phyloP scores from a whole-genome alignment of 306 rosid species.

The Abrus pulchellus region DNA sequence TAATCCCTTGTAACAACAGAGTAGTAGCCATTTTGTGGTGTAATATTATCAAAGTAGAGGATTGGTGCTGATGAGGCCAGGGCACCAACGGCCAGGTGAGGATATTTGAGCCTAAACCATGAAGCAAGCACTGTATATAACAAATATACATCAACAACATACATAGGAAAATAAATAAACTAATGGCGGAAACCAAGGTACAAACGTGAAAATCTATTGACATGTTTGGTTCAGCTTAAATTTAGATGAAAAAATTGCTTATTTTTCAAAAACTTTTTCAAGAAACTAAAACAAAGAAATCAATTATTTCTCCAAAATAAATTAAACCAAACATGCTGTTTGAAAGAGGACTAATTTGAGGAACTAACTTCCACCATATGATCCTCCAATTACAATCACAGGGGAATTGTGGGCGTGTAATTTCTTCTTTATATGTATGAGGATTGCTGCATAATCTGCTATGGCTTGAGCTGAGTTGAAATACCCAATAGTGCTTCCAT shows the following conservation, averaged over 20 bases:
- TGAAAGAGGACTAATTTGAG: not conserved
- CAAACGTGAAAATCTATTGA: not conserved
- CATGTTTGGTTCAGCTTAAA: too few species aligned
- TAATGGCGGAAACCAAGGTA: not conserved
- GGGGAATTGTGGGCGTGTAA: constrained; percentile 61
- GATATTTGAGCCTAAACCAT: constrained; percentile 80
- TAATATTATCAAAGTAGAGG: constrained; percentile 64
- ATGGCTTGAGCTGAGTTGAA: constrained; percentile 81
- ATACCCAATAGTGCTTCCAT: constrained; percentile 66
- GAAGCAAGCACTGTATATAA: constrained; percentile 69
- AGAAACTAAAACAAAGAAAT: too few species aligned
- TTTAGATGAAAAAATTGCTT: too few species aligned
- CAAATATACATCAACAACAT: not conserved
- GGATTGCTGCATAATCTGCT: constrained; percentile 71
- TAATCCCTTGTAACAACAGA: constrained; percentile 63
- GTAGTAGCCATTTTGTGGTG: constrained; percentile 60
- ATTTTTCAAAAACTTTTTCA: too few species aligned
- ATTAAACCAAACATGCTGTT: too few species aligned
- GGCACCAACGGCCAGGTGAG: constrained; percentile 70
- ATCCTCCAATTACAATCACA: constrained; percentile 72
- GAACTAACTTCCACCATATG: constrained; percentile 82
- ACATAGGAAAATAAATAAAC: not conserved
- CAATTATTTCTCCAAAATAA: too few species aligned
- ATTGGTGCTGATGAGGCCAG: constrained; percentile 79
- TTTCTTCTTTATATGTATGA: constrained; percentile 59